Evolutionary conservation across 768 basidiomycete species (phyloP).

Genomic region (Cyclocybe cylindracea): DNA sequence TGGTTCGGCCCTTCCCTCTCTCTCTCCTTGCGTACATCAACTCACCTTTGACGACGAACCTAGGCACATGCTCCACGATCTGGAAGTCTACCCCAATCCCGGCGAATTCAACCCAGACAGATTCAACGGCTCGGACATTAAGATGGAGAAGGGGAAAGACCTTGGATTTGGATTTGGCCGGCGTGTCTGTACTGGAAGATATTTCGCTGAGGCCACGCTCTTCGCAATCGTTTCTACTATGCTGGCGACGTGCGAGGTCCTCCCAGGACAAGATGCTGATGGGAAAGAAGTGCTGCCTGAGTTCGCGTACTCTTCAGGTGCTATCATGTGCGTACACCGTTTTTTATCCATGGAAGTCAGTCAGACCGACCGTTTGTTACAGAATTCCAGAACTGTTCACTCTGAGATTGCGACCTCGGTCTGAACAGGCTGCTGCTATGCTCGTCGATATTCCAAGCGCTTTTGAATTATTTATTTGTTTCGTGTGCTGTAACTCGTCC

Average conservation of each 20-base stretch:
- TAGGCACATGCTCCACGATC: conserved; percentile 56
- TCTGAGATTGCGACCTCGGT: conserved; percentile 19
- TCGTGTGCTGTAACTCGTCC: no score
- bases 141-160: conserved; percentile 33
- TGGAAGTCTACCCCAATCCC: conserved; percentile 53
- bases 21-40: not conserved
- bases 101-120: conserved; percentile 59
- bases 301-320: conserved; percentile 16
- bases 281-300: conserved; percentile 24
- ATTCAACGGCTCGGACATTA: conserved; percentile 42
- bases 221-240: conserved; percentile 30
- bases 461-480: not conserved
- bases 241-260: conserved; percentile 33
- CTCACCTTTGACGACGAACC: not conserved
- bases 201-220: conserved; percentile 29
- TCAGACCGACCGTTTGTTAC: not conserved
- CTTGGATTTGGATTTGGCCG: conserved; percentile 44
- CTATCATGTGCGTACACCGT: conserved; percentile 16
- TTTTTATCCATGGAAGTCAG: not conserved
- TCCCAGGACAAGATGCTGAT: conserved; percentile 28
- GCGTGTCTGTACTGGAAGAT: conserved; percentile 44
- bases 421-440: conserved; percentile 14
- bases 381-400: conserved; percentile 11
- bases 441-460: conserved; percentile 7
- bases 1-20: conserved; percentile 31